phyloP scores from a whole-genome alignment of 108 stramenopile species.

The Pseudonitzschia delicatissima region DNA sequence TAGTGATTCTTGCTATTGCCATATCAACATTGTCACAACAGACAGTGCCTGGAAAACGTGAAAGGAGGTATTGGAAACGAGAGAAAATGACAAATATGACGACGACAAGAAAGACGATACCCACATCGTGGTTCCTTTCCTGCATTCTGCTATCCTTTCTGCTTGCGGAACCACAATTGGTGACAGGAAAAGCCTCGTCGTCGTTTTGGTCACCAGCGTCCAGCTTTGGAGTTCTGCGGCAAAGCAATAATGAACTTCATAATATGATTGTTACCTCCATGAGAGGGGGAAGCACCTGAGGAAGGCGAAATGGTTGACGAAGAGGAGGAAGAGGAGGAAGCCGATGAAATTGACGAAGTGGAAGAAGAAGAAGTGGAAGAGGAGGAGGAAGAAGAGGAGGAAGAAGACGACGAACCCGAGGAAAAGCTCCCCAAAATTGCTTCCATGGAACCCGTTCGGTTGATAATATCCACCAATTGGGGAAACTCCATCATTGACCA shows the following conservation, averaged over 20 bases:
- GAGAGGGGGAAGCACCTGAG: slow-evolving; percentile 21
- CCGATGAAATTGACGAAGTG: slow-evolving; percentile 16
- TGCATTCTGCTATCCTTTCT: slow-evolving; percentile 29
- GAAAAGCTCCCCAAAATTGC: slow-evolving; percentile 1
- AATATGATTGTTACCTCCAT: background rate
- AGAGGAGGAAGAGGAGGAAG: background rate
- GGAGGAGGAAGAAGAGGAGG: slow-evolving; percentile 27
- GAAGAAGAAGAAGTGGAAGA: slow-evolving; percentile 24
- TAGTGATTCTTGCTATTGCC: too few species aligned
- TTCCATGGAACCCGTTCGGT: slow-evolving; percentile 46
- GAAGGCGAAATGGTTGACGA: slow-evolving; percentile 9
- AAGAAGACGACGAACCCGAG: slow-evolving; percentile 11
- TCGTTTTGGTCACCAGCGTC: slow-evolving; percentile 4
- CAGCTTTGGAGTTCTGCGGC: slow-evolving; percentile 1
- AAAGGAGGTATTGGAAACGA: too few species aligned
- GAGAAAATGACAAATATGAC: slow-evolving; percentile 11
- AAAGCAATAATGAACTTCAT: background rate
- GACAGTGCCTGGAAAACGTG: too few species aligned
- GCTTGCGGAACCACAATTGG: background rate
- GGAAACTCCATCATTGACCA: slow-evolving; percentile 56
- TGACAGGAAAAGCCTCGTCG: background rate
- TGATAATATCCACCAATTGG: slow-evolving; percentile 56
- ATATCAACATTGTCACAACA: too few species aligned
- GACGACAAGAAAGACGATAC: slow-evolving; percentile 15
- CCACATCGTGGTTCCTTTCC: slow-evolving; percentile 44